Evolutionary conservation across 192 early-diverging fungal species (phyloP), one percentile per base, ranked within the genome.

Genomic region (Allomyces arbusculus): DNA sequence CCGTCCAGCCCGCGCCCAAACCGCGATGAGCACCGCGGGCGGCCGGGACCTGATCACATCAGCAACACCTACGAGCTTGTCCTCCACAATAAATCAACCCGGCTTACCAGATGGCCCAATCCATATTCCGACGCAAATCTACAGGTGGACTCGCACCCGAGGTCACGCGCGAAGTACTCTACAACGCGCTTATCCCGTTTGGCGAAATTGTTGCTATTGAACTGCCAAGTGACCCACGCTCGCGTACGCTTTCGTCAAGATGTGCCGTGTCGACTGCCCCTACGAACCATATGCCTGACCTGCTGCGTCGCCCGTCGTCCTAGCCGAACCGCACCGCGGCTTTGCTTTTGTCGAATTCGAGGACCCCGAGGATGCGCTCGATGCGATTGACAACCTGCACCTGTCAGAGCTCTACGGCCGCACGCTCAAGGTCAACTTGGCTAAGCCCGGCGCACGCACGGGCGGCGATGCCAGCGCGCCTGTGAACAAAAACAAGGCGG

Each of bases 291-390:
- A 11, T 61, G 16, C 20, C 8, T 63, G 23, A 23, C 23, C 23
- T 24, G 16, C 20, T 63, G 23, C n/a, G 1, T 12, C 24, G 4
- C 19, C 3, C 24, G 44, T 0, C 43, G 28, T 24, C n/a, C 26
- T 61, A 79, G 79, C 69, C 44, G 85, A 85, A 65, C 75, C 76
- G 28, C 94, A 95, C 73, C 83, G 92, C 45, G 96, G 96, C 11
- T 97, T 97, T 72, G 94, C 88, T 14, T 96, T 99, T 75, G 79
- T 99, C 20, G 92, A 96, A 73, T 99, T 89, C 71, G 94, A 95
- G 70, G 73, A 78, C 19, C 69, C 82, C 9, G 84, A 80, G 40
- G 94, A 99, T 76, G 90, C 91, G 3, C 24, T 69, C 58, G 90
- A 87, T 23, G 93, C 96, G n/a, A 84, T 89, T 62, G 89, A 93